A percentile compares a stretch with the other conserved stretches of the same genome.
Conservation (phyloP, 805 yeast species). For the Spathaspora boniae region DNA sequence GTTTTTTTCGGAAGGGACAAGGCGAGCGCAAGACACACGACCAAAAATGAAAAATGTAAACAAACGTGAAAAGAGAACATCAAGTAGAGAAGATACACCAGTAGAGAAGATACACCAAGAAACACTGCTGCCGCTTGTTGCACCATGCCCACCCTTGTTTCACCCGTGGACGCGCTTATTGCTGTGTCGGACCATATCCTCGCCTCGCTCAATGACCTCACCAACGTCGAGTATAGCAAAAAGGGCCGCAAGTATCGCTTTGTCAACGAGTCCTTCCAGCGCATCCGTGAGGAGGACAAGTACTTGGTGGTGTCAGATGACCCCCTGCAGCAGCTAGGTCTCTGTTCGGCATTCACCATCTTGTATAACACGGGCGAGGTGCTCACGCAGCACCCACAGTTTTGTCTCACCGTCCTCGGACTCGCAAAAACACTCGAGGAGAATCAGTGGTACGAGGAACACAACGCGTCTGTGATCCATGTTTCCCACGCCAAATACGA, state of each 20-base stretch:
- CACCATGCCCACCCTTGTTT: conserved; percentile 12
- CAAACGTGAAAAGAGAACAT: no score
- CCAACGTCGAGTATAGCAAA: conserved; percentile 33
- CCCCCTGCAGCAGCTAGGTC: conserved; percentile 28
- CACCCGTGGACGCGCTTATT: conserved; percentile 32
- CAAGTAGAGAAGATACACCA: no score
- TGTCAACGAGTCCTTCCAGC: conserved; percentile 45
- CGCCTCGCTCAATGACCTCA: conserved; percentile 29
- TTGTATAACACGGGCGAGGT: conserved; percentile 35
- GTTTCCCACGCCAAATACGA: conserved; percentile 31
- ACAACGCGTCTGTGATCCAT: conserved; percentile 38
- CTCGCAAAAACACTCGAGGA: conserved; percentile 48
- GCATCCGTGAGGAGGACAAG: conserved; percentile 48
- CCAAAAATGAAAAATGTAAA: no score
- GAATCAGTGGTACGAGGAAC: conserved; percentile 48
- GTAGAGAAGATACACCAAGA: no score
- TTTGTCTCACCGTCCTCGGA: conserved; percentile 47
- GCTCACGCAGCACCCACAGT: conserved; percentile 31
- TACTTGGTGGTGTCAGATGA: conserved; percentile 40
- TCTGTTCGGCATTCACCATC: conserved; percentile 43
- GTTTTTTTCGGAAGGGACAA: no score
- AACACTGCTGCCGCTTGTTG: no score
- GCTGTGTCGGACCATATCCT: conserved; percentile 34
- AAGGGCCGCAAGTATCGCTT: conserved; percentile 49
- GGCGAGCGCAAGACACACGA: no score